Conservation (phyloP, 139 green algal species). For the Closterium sp. region DNA sequence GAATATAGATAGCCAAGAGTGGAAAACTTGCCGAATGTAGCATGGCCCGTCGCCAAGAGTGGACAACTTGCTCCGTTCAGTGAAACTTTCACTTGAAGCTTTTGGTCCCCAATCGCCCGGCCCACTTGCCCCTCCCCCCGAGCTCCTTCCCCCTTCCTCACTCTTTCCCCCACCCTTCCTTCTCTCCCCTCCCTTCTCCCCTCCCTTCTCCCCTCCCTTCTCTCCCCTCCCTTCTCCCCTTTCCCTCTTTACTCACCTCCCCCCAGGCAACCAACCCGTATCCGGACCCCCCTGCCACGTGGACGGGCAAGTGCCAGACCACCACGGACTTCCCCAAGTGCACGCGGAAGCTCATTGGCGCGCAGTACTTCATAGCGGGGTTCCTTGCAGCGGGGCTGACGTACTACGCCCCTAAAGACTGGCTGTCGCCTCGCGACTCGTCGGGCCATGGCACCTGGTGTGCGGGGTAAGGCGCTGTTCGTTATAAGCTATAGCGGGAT, state of each 20-base stretch:
- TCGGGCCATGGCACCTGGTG: background rate
- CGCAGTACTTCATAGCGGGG: background rate
- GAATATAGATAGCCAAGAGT: background rate
- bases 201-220: too few species aligned
- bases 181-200: too few species aligned
- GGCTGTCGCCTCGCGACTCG: background rate
- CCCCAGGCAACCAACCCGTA: background rate
- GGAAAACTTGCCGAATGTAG: too few species aligned
- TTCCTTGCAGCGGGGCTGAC: background rate
- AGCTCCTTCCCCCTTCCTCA: too few species aligned
- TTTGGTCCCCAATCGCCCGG: too few species aligned
- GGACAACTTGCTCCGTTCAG: too few species aligned
- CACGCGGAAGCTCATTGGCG: slow-evolving; percentile 1
- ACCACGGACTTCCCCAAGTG: slow-evolving; percentile 10
- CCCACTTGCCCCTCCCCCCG: too few species aligned
- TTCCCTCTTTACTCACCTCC: too few species aligned
- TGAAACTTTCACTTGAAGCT: too few species aligned
- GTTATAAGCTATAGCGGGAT: background rate
- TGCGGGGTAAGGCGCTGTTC: background rate
- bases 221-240: too few species aligned
- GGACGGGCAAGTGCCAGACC: background rate
- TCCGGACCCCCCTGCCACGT: background rate
- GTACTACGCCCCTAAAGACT: background rate
- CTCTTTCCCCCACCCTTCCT: too few species aligned
- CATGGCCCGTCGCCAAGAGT: too few species aligned